Base-by-base conservation (phyloP, 768 basidiomycete species). In the Pisolithus albus region DNA sequence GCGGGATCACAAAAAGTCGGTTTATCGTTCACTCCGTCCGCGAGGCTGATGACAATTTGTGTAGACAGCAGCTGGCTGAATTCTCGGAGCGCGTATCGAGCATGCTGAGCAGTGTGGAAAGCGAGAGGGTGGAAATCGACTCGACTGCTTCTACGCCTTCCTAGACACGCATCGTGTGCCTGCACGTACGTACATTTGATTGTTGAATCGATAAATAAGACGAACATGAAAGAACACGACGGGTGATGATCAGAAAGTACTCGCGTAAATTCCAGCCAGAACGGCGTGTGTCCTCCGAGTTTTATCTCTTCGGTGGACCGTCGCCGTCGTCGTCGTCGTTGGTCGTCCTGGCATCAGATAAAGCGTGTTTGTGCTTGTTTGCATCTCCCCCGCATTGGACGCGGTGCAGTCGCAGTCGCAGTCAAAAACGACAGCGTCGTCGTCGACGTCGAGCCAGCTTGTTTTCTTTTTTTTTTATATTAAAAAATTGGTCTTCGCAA, bases 131-230 rank as follows among this genome's bases (percentile, higher is more conserved):
- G 78, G 86, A 87, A 57, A 66, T 88, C 37, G 86, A 88, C 61
- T 88, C 86, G 13, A 82, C 80, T 52, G 86, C 86, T 24, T 87
- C 86, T 4, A 88, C 86, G 4, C 86, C 86, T 15, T 34, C 10
- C 71, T 62, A 34, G 13, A 26, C 26, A 26, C 26, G 7, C 26
- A 26, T 26, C 26, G 26, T 26, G 21, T 23, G n/a, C n/a, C 26
- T 26, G 26, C 26, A 26, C 26, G 26, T 30, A 30, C 30, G 30
- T 30, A 30, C 30, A 30, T 10, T 10, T 1, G n/a, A n/a, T n/a
- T n/a, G n/a, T n/a, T n/a, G n/a, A 30, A 30, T 9, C 30, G 8
- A 30, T 30, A 30, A 30, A 30, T 23, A 23, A 23, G 30, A 30
- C 30, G 10, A 23, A 8, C 30, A 30, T 26, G 4, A 26, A 26